Evolutionary conservation across 202 grass and related monocot genomes (phyloP).

Genomic region (Carex sylvatica): DNA sequence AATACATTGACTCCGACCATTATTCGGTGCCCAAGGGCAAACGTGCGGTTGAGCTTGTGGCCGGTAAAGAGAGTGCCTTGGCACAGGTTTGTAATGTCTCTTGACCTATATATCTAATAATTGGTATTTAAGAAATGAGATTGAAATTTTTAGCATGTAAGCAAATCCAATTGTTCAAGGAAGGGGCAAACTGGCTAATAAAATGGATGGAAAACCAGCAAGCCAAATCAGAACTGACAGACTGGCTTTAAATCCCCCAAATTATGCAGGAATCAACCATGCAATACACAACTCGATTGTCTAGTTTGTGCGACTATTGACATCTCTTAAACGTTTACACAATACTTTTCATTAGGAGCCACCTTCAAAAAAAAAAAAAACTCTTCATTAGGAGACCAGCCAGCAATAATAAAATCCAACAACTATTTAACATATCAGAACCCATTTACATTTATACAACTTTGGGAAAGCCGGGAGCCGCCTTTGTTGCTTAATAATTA

Average conservation of each 20-base stretch:
- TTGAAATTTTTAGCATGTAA: background rate
- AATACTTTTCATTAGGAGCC: background rate
- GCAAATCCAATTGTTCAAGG: background rate
- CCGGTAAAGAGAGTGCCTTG: slow-evolving; percentile 76
- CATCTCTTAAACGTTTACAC: background rate
- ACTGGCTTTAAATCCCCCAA: background rate
- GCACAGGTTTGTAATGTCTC: slow-evolving; percentile 24
- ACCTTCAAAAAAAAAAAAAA: no score
- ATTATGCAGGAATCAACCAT: background rate
- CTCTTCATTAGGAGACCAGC: background rate
- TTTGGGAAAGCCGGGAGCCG: background rate
- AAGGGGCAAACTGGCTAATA: background rate
- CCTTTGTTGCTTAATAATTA: background rate
- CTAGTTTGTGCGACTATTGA: background rate
- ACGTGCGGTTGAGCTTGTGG: slow-evolving; percentile 83
- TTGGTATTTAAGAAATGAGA: background rate
- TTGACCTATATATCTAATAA: background rate
- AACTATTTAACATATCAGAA: background rate
- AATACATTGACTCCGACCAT: slow-evolving; percentile 84
- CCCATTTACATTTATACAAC: background rate
- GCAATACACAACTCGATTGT: background rate
- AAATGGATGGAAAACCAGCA: background rate
- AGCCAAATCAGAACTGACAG: background rate
- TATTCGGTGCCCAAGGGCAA: slow-evolving; percentile 67
- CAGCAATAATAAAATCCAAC: background rate